These are phyloP conservation scores for Annulohypoxylon maeteangense DNA, from an alignment of 495 filamentous ascomycete genomes.

Conservation along the genomic window DNA sequence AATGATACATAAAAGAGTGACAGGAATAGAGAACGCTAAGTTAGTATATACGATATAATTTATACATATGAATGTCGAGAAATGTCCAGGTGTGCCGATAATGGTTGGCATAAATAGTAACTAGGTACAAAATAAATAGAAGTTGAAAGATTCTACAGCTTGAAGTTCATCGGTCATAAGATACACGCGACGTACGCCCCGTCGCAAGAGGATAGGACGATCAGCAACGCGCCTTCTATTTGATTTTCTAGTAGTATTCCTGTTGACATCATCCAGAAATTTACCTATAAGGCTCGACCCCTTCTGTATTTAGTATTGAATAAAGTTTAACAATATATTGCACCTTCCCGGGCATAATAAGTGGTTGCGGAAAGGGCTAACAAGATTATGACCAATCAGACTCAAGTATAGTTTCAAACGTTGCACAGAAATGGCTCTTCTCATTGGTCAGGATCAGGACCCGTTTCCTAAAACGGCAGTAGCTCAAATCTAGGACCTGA, in stretches of 20 bases:
- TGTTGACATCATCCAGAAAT: not conserved
- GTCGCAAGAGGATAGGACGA: too few relatives aligned
- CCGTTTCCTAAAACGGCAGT: conserved; percentile 24
- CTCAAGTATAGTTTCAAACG: not conserved
- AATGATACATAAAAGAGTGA: conserved; percentile 1
- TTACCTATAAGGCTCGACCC: not conserved
- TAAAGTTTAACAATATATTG: not conserved
- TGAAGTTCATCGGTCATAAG: not conserved
- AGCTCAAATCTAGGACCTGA: not conserved
- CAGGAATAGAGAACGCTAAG: not conserved
- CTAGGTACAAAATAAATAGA: not conserved
- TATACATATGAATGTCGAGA: not conserved
- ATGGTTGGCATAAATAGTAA: not conserved
- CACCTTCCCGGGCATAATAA: not conserved
- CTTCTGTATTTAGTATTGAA: too few relatives aligned
- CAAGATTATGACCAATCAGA: not conserved
- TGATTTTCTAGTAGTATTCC: not conserved
- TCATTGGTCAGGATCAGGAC: conserved; percentile 16
- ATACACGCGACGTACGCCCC: not conserved
- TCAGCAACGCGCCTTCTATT: not conserved
- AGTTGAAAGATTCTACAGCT: not conserved
- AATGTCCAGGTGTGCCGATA: not conserved
- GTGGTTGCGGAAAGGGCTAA: not conserved
- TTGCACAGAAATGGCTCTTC: not conserved
- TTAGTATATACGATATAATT: not conserved